phyloP scores from a whole-genome alignment of 2,329 filamentous ascomycete genomes.

The Trichoderma sp. region DNA sequence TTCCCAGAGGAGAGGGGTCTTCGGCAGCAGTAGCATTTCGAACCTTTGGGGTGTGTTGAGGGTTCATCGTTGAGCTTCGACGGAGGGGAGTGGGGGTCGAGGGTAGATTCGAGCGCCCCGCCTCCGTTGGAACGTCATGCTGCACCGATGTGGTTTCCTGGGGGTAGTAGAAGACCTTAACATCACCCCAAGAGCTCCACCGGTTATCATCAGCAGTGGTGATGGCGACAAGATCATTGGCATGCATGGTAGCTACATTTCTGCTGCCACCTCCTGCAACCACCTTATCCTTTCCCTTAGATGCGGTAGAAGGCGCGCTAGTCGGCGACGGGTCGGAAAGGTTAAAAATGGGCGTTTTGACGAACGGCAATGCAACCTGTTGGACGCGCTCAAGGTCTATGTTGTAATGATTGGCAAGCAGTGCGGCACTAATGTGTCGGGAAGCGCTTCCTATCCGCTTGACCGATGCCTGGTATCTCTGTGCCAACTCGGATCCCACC shows the following conservation, averaged over 20 bases:
- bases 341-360: slow-evolving; percentile 64
- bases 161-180: slow-evolving; percentile 80
- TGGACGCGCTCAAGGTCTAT: slow-evolving; percentile 79
- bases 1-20: slow-evolving; percentile 53
- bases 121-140: slow-evolving; percentile 28
- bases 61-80: slow-evolving; percentile 61
- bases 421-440: slow-evolving; percentile 67
- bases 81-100: slow-evolving; percentile 75
- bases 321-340: slow-evolving; percentile 54
- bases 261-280: slow-evolving; percentile 41
- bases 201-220: slow-evolving; percentile 59
- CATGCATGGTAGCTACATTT: slow-evolving; percentile 63
- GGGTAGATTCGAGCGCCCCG: slow-evolving; percentile 51
- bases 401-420: slow-evolving; percentile 84
- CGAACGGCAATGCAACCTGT: slow-evolving; percentile 79
- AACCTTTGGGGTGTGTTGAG: slow-evolving; percentile 45
- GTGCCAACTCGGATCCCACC: slow-evolving; percentile 81
- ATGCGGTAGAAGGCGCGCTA: slow-evolving; percentile 55
- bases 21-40: slow-evolving; percentile 40
- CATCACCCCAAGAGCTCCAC: slow-evolving; percentile 79
- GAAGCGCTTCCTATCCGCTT: slow-evolving; percentile 70
- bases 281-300: slow-evolving; percentile 75
- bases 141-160: slow-evolving; percentile 33
- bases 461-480: slow-evolving; percentile 88
- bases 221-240: slow-evolving; percentile 81